Conservation (phyloP, 805 yeast genomes). For the Starmerella powellii region DNA sequence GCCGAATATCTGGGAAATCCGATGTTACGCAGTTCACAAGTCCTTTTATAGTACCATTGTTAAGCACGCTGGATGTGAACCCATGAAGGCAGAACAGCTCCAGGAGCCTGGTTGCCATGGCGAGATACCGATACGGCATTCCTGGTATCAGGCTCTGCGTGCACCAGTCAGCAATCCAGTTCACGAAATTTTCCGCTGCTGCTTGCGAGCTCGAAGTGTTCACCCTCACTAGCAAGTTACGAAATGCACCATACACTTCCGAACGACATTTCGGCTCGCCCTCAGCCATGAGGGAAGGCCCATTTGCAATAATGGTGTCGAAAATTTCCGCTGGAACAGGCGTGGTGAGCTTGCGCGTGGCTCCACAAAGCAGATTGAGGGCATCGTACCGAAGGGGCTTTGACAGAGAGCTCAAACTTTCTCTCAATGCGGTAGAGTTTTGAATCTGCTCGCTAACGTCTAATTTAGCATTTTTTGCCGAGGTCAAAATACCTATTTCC, state of each 20-base stretch:
- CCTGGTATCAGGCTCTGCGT: slow-evolving; percentile 41
- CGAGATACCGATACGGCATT: slow-evolving; percentile 42
- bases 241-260: slow-evolving; percentile 48
- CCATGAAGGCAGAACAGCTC: slow-evolving; percentile 35
- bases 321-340: slow-evolving; percentile 40
- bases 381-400: slow-evolving; percentile 11
- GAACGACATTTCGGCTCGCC: slow-evolving; percentile 56
- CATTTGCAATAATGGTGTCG: slow-evolving; percentile 33
- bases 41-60: slow-evolving; percentile 34
- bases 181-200: slow-evolving; percentile 34
- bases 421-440: slow-evolving; percentile 2
- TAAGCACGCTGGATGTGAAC: slow-evolving; percentile 38
- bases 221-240: slow-evolving; percentile 50
- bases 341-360: slow-evolving; percentile 49
- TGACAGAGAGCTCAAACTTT: slow-evolving; percentile 1
- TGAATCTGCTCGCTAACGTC: slow-evolving; percentile 12
- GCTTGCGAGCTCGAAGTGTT: slow-evolving; percentile 7
- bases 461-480: slow-evolving; percentile 14
- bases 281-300: slow-evolving; percentile 49
- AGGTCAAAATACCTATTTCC: slow-evolving; percentile 14
- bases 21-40: slow-evolving; percentile 53
- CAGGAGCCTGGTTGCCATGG: slow-evolving; percentile 40
- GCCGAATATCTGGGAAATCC: slow-evolving; percentile 69
- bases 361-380: slow-evolving; percentile 28
- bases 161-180: slow-evolving; percentile 31